Conservation (phyloP, 1,284 basidiomycete genomes). For the Trametes hirsuta region DNA sequence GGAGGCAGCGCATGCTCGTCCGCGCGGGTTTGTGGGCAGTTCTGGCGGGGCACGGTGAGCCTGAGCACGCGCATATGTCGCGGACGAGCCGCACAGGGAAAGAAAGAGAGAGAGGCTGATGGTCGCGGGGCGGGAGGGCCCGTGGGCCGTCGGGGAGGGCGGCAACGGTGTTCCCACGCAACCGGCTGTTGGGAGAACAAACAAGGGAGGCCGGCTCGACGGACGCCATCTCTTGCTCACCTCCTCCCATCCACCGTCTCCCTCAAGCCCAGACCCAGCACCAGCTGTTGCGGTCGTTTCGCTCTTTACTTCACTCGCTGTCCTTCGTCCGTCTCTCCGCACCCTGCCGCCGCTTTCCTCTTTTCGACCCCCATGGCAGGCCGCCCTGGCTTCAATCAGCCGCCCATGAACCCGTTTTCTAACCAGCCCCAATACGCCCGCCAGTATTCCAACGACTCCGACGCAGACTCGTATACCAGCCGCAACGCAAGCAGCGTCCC, state of each 20-base stretch:
- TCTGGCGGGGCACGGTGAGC: too few species aligned
- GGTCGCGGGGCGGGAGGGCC: not conserved
- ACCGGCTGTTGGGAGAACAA: constrained; percentile 23
- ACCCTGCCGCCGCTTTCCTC: constrained; percentile 11
- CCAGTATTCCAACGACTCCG: constrained; percentile 48
- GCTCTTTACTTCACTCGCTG: constrained; percentile 18
- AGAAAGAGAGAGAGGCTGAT: not conserved
- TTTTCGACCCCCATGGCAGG: constrained; percentile 38
- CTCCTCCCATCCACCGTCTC: constrained; percentile 10
- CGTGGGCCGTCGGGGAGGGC: constrained; percentile 3
- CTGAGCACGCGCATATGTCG: too few species aligned
- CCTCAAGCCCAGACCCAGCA: constrained; percentile 24
- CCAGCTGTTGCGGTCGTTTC: constrained; percentile 29
- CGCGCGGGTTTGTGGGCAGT: too few species aligned
- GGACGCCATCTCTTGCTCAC: not conserved
- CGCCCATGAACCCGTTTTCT: constrained; percentile 40
- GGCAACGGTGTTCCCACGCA: constrained; percentile 27
- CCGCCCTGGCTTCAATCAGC: constrained; percentile 42
- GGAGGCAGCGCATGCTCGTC: too few species aligned
- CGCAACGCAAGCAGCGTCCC: constrained; percentile 60
- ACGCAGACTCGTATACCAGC: constrained; percentile 55
- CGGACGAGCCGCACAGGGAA: not conserved
- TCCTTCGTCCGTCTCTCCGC: constrained; percentile 7
- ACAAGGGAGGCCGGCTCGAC: constrained; percentile 15
- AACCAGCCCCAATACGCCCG: constrained; percentile 33